Percentiles rank a stretch among this genome's conserved stretches.
These are phyloP conservation scores for Camptophora hylomeconis DNA, from an alignment of 2,329 filamentous ascomycete genomes.

Conservation along the genomic window DNA sequence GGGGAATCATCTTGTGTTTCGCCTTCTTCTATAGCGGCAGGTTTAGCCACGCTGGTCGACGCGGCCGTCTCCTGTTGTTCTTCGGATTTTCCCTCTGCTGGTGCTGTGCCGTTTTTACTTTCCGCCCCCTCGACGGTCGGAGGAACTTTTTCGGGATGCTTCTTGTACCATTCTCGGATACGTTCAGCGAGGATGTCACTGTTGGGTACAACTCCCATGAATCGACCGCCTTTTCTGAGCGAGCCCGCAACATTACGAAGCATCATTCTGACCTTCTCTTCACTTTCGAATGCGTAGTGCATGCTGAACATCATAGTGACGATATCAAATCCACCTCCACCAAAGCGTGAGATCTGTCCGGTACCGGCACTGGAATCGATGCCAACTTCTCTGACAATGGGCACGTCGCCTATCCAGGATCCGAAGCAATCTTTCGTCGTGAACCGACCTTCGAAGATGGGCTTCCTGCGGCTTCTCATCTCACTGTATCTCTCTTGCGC, in stretches of 20 bases:
- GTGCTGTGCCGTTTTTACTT: constrained; percentile 25
- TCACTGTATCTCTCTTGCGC: constrained; percentile 69
- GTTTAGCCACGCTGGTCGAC: too few relatives aligned
- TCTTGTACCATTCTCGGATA: constrained; percentile 64
- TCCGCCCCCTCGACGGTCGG: too few relatives aligned
- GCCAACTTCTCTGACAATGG: constrained; percentile 72
- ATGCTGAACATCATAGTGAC: constrained; percentile 99
- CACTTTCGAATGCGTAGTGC: constrained; percentile 94
- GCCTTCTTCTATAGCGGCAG: too few relatives aligned
- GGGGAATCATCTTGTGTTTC: constrained; percentile 43
- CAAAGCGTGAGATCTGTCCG: constrained; percentile 46
- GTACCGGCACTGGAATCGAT: constrained; percentile 60
- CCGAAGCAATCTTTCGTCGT: constrained; percentile 86
- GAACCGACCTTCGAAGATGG: constrained; percentile 75
- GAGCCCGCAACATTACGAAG: constrained; percentile 80
- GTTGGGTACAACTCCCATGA: constrained; percentile 94
- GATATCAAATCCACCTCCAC: constrained; percentile 72
- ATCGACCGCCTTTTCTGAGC: constrained; percentile 84
- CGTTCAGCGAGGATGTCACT: constrained; percentile 74
- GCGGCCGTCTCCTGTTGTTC: constrained; percentile 7
- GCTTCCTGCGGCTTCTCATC: constrained; percentile 50
- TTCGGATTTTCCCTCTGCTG: constrained; percentile 5
- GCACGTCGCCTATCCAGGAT: constrained; percentile 66
- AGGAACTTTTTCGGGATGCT: constrained; percentile 34
- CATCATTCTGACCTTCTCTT: constrained; percentile 83